A percentile compares a stretch with the other conserved stretches of the same genome.
Evolutionary conservation across 441 rosid genomes (phyloP).

Genomic region (Lagerstroemia fauriei): DNA sequence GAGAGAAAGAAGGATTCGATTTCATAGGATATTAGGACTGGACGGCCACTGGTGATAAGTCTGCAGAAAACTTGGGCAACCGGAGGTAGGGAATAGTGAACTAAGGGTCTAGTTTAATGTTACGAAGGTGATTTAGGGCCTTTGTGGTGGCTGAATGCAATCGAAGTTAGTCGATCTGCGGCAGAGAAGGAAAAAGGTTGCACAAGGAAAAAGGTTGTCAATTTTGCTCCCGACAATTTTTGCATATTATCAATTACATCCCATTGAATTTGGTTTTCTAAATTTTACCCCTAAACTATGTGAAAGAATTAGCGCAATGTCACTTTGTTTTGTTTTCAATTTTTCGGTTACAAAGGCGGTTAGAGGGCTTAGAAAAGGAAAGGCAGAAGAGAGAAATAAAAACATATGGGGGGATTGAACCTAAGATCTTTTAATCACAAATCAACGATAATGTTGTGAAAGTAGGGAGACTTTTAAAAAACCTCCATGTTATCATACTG

Average conservation of each 20-base stretch:
- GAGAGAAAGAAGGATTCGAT: constrained; percentile 79
- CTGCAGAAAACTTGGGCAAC: background rate
- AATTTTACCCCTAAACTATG: background rate
- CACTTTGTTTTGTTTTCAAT: background rate
- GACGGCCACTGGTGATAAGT: constrained; percentile 79
- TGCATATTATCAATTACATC: background rate
- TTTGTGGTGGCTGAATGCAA: no score
- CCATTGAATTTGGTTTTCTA: background rate
- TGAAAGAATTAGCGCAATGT: background rate
- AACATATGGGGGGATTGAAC: no score
- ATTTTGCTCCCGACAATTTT: no score
- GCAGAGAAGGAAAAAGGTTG: background rate
- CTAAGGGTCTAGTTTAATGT: background rate
- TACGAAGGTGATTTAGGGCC: background rate
- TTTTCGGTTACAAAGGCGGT: background rate
- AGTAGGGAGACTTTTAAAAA: no score
- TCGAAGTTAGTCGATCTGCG: background rate
- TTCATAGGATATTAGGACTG: constrained; percentile 64
- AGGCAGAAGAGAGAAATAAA: no score
- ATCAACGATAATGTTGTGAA: no score
- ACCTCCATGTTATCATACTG: no score
- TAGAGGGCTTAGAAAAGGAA: no score
- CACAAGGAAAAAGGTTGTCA: no score
- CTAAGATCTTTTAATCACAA: no score
- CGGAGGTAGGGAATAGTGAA: background rate